These are phyloP conservation scores for Cladosporium sp. DNA, from an alignment of 2,329 filamentous ascomycete species.

Conservation along the genomic window DNA sequence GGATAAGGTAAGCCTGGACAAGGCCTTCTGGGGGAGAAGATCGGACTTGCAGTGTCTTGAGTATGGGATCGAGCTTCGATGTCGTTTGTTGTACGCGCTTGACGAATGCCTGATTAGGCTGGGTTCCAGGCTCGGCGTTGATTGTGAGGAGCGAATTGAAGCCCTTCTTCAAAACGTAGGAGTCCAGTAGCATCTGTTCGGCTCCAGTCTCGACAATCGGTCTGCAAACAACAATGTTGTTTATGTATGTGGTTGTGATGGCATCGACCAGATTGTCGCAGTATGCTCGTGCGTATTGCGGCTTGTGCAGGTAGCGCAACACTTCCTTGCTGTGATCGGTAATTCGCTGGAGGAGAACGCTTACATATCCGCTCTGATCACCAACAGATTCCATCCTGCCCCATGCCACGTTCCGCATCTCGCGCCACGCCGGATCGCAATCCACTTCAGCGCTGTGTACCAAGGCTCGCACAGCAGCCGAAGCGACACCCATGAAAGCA, in stretches of 20 bases:
- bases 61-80: constrained; percentile 80
- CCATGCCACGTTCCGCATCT: constrained; percentile 97
- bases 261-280: constrained; percentile 94
- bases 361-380: constrained; percentile 89
- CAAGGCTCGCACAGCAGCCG: constrained; percentile 75
- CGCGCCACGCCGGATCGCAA: constrained; percentile 83
- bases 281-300: constrained; percentile 89
- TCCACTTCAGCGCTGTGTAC: constrained; percentile 78
- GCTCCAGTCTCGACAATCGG: constrained; percentile 92
- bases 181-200: constrained; percentile 96
- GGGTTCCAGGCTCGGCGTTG: constrained; percentile 50
- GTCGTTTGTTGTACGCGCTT: constrained; percentile 83
- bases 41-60: constrained; percentile 94
- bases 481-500: constrained; percentile 90
- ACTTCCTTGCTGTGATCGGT: constrained; percentile 70
- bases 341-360: constrained; percentile 69
- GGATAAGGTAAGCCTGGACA: constrained; percentile 95
- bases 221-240: constrained; percentile 79
- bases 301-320: constrained; percentile 73
- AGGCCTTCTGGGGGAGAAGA: constrained; percentile 86
- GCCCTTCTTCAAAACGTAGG: constrained; percentile 80
- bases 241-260: constrained; percentile 71
- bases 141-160: constrained; percentile 66
- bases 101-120: constrained; percentile 61
- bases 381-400: constrained; percentile 87